Evolutionary conservation across 2,329 filamentous ascomycete genomes (phyloP), one percentile per base, ranked within the genome.

Genomic region (Botrytis fabae): DNA sequence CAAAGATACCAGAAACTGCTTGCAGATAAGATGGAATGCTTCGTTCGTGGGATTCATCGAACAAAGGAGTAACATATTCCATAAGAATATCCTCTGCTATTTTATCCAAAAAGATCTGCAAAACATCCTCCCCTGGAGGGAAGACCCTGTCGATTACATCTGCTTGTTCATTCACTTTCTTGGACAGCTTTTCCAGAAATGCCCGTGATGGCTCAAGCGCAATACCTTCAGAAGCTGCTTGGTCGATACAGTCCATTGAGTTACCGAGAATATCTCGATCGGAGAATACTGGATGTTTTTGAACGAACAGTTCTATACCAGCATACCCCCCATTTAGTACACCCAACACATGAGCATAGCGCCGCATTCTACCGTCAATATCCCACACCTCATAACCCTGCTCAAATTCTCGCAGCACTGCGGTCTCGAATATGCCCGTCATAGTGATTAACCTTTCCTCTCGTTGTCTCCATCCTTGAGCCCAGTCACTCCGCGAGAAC

Each of bases 381-480:
- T 99, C 95, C 84, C 92, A 93, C 61, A 90, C 91, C 81, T 96
- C 93, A 77, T 97, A 97, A 6, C 94, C 96, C 79, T 96, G 92
- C 82, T 97, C 93, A 77, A 99, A 99, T 81, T 99, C 96, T 66
- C 92, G 89, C 69, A 98, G 84, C 5, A 97, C 95, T 5, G 95
- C 94, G 73, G 91, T 94, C 83, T 98, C 95, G 79, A 99, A 99
- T 74, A 96, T 91, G 54, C 87, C 87, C 76, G 91, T 89, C 87
- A 97, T 94, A 38, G 86, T 88, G 54, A 88, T 85, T 32, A 99
- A 84, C 79, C 91, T 93, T 75, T 92, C 89, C 78, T 92, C 89
- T 61, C 95, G 86, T 77, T 89, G 86, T 65, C 84, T 82, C 85
- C 92, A 95, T 2, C 94, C 95, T 73, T 91, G 85, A 0, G 93